A percentile compares a stretch with the other conserved stretches of the same genome.
phyloP scores from a whole-genome alignment of 495 filamentous ascomycete species.

The Lasiosphaeriaceae sp. region DNA sequence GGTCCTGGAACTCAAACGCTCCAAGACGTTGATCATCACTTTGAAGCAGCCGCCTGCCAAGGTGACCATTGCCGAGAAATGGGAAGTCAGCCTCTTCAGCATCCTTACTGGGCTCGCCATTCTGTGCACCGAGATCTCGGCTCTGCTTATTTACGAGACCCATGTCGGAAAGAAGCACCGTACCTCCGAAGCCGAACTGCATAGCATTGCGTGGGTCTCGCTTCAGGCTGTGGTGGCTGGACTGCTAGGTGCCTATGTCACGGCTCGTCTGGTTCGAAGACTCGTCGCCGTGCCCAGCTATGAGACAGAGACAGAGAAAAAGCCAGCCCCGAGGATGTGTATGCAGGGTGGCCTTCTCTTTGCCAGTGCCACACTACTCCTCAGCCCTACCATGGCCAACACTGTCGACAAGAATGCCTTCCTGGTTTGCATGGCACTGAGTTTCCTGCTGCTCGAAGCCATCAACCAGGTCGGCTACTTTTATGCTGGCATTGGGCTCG shows the following conservation, averaged over 20 bases:
- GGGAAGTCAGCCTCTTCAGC: constrained; percentile 13
- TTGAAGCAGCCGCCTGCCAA: constrained; percentile 2
- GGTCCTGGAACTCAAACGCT: constrained; percentile 5
- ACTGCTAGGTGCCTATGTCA: constrained; percentile 7
- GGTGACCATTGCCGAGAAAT: constrained; percentile 16
- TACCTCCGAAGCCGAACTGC: constrained; percentile 14
- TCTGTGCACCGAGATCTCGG: constrained; percentile 11
- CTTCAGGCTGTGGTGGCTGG: constrained; percentile 14
- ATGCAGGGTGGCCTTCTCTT: constrained; percentile 14
- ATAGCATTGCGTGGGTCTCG: constrained; percentile 12
- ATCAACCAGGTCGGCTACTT: constrained; percentile 7
- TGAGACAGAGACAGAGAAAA: too few species aligned
- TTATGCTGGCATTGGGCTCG: neutral
- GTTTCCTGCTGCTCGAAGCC: constrained; percentile 13
- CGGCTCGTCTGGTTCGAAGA: neutral
- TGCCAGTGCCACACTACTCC: constrained; percentile 5
- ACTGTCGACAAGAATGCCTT: constrained; percentile 9
- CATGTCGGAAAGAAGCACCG: neutral
- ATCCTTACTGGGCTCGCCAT: constrained; percentile 13
- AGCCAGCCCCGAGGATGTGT: constrained; percentile 2
- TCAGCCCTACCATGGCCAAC: constrained; percentile 10
- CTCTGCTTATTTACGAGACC: constrained; percentile 13
- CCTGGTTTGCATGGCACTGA: constrained; percentile 12
- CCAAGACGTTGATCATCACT: constrained; percentile 8
- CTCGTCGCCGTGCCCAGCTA: neutral